A percentile compares a stretch with the other conserved stretches of the same genome.
Conservation (phyloP, 2,329 filamentous ascomycete genomes). For the Tolypocladium tropicale region DNA sequence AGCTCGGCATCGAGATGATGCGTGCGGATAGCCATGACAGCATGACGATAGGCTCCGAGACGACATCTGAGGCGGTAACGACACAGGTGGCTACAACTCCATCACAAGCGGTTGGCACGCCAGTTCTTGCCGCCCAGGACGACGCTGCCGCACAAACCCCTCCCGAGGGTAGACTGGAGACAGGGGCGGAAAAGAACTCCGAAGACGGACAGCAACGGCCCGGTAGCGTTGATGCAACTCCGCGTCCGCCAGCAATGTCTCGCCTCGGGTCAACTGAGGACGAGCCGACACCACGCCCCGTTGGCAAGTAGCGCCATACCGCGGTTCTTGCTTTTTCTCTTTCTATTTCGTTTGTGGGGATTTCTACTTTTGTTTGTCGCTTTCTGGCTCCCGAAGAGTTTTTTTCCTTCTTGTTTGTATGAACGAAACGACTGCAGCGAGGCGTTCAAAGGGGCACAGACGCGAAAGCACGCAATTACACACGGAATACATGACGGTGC, state of each 20-base stretch:
- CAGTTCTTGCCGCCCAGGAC: conserved; percentile 12
- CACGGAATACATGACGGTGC: neutral
- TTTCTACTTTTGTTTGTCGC: conserved; percentile 5
- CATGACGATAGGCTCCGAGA: conserved; percentile 43
- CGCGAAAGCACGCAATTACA: neutral
- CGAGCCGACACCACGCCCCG: conserved; percentile 30
- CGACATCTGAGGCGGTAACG: conserved; percentile 37
- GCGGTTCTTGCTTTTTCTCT: neutral
- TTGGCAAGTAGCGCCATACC: conserved; percentile 10
- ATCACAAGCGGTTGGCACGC: conserved; percentile 27
- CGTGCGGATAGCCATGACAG: conserved; percentile 90
- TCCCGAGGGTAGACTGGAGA: conserved; percentile 9
- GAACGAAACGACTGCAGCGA: conserved; percentile 11
- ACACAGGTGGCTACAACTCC: conserved; percentile 39
- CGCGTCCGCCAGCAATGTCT: conserved; percentile 22
- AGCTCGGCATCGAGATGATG: conserved; percentile 96
- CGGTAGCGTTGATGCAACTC: conserved; percentile 31
- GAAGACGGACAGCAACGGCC: conserved; percentile 4
- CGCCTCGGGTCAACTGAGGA: conserved; percentile 12
- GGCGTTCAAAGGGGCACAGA: conserved; percentile 8
- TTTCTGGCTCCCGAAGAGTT: neutral
- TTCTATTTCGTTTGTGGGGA: conserved; percentile 3
- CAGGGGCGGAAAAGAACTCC: neutral
- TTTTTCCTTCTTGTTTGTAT: conserved; percentile 5
- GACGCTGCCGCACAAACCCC: conserved; percentile 11